These are phyloP conservation scores for Fusarium algeriense DNA, from an alignment of 2,329 filamentous ascomycete species.

Conservation along the genomic window DNA sequence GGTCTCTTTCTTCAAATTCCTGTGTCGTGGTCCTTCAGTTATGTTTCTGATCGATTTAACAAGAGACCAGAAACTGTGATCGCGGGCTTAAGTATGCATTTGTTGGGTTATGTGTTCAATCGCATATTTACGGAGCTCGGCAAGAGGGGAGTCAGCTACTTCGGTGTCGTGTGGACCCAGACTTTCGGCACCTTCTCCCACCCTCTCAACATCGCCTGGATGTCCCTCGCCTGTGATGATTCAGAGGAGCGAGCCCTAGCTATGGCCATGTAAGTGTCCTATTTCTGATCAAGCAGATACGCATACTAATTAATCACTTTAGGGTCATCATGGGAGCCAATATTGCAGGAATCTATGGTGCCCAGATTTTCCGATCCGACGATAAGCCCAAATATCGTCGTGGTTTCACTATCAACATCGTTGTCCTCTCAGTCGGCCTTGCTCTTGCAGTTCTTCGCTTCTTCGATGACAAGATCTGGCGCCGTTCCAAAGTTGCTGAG, in stretches of 20 bases:
- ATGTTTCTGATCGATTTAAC: slow-evolving; percentile 64
- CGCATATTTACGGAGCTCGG: slow-evolving; percentile 62
- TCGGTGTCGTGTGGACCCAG: slow-evolving; percentile 68
- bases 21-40: slow-evolving; percentile 64
- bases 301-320: neutral
- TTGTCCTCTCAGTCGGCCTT: slow-evolving; percentile 59
- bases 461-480: slow-evolving; percentile 55
- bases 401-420: slow-evolving; percentile 61
- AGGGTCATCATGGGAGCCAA: slow-evolving; percentile 72
- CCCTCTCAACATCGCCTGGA: slow-evolving; percentile 71
- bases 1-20: slow-evolving; percentile 66
- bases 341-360: slow-evolving; percentile 70
- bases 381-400: slow-evolving; percentile 64
- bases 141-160: slow-evolving; percentile 60
- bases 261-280: slow-evolving; percentile 69
- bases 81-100: slow-evolving; percentile 59
- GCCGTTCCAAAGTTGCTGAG: slow-evolving; percentile 17
- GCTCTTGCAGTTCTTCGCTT: slow-evolving; percentile 57
- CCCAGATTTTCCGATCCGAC: slow-evolving; percentile 68
- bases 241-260: slow-evolving; percentile 69
- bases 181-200: slow-evolving; percentile 67
- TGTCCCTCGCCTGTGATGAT: slow-evolving; percentile 67
- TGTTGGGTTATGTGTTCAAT: slow-evolving; percentile 67
- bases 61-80: slow-evolving; percentile 66
- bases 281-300: too few species aligned